Conservation (phyloP, 352 stramenopile species). For the Albugo candida region DNA sequence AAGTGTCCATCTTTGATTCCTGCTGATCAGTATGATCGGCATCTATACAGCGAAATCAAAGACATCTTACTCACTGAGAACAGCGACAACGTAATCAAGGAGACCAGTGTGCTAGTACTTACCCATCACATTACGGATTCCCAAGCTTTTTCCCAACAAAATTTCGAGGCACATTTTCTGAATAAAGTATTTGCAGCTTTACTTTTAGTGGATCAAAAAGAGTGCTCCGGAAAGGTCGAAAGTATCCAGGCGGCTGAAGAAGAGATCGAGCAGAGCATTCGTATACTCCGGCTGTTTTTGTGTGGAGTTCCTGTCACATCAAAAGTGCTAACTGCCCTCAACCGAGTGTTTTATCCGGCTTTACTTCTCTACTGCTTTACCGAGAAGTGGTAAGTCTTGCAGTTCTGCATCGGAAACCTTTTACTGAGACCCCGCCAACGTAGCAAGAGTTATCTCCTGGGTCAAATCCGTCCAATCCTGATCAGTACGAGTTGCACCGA, state of each 20-base stretch:
- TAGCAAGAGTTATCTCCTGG: too few relatives aligned
- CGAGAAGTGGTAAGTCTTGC: too few relatives aligned
- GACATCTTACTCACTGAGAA: conserved; percentile 22
- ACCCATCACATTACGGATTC: conserved; percentile 25
- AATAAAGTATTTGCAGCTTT: conserved; percentile 16
- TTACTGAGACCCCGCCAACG: too few relatives aligned
- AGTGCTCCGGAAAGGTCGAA: background rate
- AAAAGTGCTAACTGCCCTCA: too few relatives aligned
- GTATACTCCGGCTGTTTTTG: background rate
- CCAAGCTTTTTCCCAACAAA: too few relatives aligned
- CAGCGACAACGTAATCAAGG: conserved; percentile 45
- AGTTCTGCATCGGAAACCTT: too few relatives aligned
- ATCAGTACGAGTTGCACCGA: too few relatives aligned
- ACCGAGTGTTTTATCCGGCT: too few relatives aligned
- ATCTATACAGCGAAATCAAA: conserved; percentile 32
- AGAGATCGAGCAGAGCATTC: conserved; percentile 26
- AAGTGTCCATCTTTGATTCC: conserved; percentile 31
- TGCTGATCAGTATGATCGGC: conserved; percentile 18
- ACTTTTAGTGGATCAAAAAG: conserved; percentile 4
- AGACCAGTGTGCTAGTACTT: conserved; percentile 42
- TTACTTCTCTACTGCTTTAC: too few relatives aligned
- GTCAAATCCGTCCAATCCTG: too few relatives aligned
- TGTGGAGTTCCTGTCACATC: background rate
- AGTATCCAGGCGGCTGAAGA: conserved; percentile 16
- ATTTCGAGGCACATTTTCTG: conserved; percentile 24